Evolutionary conservation across 225 moss, liverwort and hornwort genomes (phyloP), one percentile per base, ranked within the genome.

Genomic region (Pseudisothecium myosuroides): DNA sequence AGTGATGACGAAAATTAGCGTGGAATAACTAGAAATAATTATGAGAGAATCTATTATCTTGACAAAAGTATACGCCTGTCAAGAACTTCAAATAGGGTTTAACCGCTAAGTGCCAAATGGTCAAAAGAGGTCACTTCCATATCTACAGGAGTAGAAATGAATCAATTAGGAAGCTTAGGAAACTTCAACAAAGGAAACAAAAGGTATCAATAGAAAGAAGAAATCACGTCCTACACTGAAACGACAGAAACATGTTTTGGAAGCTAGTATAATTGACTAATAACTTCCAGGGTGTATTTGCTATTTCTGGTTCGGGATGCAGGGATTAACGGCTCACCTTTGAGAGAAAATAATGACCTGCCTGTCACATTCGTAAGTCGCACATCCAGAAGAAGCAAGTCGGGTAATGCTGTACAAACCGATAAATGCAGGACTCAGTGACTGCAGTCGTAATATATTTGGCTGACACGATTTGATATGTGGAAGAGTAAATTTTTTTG

Each of bases 311-410:
- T 67, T 79, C 41, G 43, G 41, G 55, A 78, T 66, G 24, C 52
- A 66, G 55, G 39, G 62, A 59, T 63, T 29, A 61, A 21, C 9
- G 50, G 39, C 76, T 85, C 87, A 96, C 95, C 96, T 95, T 91
- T 92, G 14, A 96, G 84, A 50, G 95, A 86, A 92, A 90, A 88
- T 14, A 95, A 83, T 81, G 93, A 83, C 76, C 89, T 93, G 31
- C 89, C 88, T 73, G 88, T 94, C 83, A 94, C 86, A 49, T 91
- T 90, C 78, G 91, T 92, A 88, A 77, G 90, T 80, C 95, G 95
- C 81, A 96, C 90, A 85, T 96, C 96, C 81, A 96, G 88, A 87
- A 96, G 92, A 47, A 90, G 91, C 83, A 96, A 93, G 67, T 93
- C 86, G 1, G 94, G 88, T 55, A 95, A 71, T 83, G 93, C 96